Conservation (phyloP, 2,329 filamentous ascomycete genomes). For the Emericellopsis cladophorae region DNA sequence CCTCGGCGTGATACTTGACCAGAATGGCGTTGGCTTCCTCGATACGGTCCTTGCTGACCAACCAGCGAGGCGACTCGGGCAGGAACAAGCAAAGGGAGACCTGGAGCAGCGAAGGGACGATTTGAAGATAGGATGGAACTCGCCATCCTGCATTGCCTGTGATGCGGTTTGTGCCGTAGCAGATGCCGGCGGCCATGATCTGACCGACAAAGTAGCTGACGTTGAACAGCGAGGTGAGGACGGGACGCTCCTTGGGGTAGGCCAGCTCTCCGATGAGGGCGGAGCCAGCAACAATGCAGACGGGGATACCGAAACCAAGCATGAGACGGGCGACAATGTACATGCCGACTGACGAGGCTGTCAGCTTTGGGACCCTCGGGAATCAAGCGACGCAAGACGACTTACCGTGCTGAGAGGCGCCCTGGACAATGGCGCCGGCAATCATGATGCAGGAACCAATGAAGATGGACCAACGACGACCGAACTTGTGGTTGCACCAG, state of each 20-base stretch:
- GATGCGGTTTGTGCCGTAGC: slow-evolving; percentile 32
- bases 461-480: slow-evolving; percentile 43
- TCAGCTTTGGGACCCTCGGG: no score
- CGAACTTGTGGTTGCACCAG: slow-evolving; percentile 38
- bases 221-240: slow-evolving; percentile 45
- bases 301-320: slow-evolving; percentile 47
- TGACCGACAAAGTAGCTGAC: slow-evolving; percentile 41
- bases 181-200: slow-evolving; percentile 34
- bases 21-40: slow-evolving; percentile 36
- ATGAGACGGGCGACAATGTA: slow-evolving; percentile 48
- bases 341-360: slow-evolving; percentile 25
- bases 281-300: slow-evolving; percentile 45
- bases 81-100: slow-evolving; percentile 26
- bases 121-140: slow-evolving; percentile 33
- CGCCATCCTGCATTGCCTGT: slow-evolving; percentile 26
- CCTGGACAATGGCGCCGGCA: slow-evolving; percentile 38
- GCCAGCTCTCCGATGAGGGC: slow-evolving; percentile 46
- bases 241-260: slow-evolving; percentile 46
- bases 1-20: slow-evolving; percentile 34
- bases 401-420: slow-evolving; percentile 2
- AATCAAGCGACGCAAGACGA: no score
- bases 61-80: slow-evolving; percentile 32
- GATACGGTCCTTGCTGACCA: slow-evolving; percentile 11
- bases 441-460: slow-evolving; percentile 41
- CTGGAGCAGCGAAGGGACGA: slow-evolving; percentile 26